Evolutionary conservation across 2,329 filamentous ascomycete species (phyloP).

Genomic region (Pezizomycotina sp.): DNA sequence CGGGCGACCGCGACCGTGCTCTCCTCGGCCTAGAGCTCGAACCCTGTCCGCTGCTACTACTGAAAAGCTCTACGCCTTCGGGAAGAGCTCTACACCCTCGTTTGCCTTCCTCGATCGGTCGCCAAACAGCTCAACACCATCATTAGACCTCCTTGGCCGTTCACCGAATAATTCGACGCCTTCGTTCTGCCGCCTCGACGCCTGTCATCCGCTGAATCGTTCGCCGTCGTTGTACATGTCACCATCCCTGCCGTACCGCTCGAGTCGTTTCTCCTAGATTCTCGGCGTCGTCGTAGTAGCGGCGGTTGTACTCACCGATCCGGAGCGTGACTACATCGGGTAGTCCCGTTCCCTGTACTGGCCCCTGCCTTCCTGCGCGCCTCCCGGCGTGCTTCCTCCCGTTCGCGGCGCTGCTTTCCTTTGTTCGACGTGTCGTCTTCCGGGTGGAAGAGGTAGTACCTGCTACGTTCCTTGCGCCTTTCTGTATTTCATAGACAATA

Average conservation of each 20-base stretch:
- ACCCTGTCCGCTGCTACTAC: slow-evolving; percentile 7
- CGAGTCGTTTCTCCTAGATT: too few relatives aligned
- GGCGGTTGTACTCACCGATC: slow-evolving; percentile 32
- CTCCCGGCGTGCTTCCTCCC: slow-evolving; percentile 28
- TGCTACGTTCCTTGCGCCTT: slow-evolving; percentile 64
- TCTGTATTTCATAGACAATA: slow-evolving; percentile 24
- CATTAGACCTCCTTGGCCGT: too few relatives aligned
- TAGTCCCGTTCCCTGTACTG: slow-evolving; percentile 46
- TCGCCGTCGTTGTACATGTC: slow-evolving; percentile 68
- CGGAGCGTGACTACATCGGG: slow-evolving; percentile 17
- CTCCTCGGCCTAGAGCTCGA: slow-evolving; percentile 19
- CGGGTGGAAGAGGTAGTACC: slow-evolving; percentile 84
- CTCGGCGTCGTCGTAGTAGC: slow-evolving; percentile 37
- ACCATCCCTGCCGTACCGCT: slow-evolving; percentile 54
- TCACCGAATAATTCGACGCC: too few relatives aligned
- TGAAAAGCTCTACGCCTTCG: slow-evolving; percentile 3
- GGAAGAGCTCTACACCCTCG: slow-evolving; percentile 14
- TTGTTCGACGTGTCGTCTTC: slow-evolving; percentile 66
- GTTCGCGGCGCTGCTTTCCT: slow-evolving; percentile 38
- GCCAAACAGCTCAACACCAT: too few relatives aligned
- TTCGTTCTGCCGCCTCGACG: too few relatives aligned
- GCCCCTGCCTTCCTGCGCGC: slow-evolving; percentile 33
- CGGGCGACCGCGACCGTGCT: slow-evolving; percentile 20
- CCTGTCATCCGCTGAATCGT: too few relatives aligned
- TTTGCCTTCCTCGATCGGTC: slow-evolving; percentile 4